These are phyloP conservation scores for Achlya hypogyna DNA, from an alignment of 352 stramenopile genomes.

Conservation along the genomic window DNA sequence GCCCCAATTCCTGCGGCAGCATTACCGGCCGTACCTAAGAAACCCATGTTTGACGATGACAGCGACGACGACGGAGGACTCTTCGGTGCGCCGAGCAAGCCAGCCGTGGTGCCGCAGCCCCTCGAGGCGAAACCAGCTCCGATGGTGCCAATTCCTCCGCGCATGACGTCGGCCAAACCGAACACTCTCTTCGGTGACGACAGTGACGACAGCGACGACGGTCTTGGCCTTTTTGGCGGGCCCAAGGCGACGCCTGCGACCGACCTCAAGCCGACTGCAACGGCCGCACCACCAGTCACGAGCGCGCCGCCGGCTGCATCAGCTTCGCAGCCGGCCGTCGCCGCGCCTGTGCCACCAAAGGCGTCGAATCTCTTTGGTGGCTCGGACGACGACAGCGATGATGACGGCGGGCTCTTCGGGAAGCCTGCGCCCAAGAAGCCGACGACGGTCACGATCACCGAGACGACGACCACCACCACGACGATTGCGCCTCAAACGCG, in stretches of 20 bases:
- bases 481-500: constrained; percentile 7
- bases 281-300: neutral
- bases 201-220: constrained; percentile 49
- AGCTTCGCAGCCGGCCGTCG: neutral
- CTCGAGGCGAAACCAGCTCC: neutral
- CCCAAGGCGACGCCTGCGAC: constrained; percentile 24
- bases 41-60: constrained; percentile 42
- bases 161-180: constrained; percentile 23
- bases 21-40: constrained; percentile 25
- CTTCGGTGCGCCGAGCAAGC: constrained; percentile 39
- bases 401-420: constrained; percentile 55
- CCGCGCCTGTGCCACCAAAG: constrained; percentile 2
- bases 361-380: constrained; percentile 16
- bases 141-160: neutral
- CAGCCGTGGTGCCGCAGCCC: constrained; percentile 15
- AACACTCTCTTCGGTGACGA: constrained; percentile 42
- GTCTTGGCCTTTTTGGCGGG: constrained; percentile 45
- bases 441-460: constrained; percentile 4
- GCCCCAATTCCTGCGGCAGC: too few species aligned
- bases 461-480: constrained; percentile 11
- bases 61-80: constrained; percentile 51
- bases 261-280: constrained; percentile 38
- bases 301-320: neutral
- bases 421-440: neutral
- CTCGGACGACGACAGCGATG: constrained; percentile 59